A percentile compares a stretch with the other conserved stretches of the same genome.
These are phyloP conservation scores for Acer negundo DNA, from an alignment of 345 rosid species.

Conservation along the genomic window DNA sequence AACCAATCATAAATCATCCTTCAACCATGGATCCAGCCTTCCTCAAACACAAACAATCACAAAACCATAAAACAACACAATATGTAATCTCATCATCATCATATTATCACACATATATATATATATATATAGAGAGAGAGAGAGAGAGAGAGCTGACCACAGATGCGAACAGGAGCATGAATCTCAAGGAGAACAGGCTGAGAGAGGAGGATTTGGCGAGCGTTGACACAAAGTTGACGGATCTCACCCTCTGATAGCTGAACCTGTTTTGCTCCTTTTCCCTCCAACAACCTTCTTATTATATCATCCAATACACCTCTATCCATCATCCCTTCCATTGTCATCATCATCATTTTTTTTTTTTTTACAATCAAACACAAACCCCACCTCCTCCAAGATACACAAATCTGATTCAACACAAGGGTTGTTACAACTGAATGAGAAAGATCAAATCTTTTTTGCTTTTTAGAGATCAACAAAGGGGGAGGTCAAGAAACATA, in stretches of 20 bases:
- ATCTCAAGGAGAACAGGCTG: conserved; percentile 84
- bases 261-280: conserved; percentile 91
- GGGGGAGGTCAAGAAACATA: not conserved
- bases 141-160: conserved; percentile 59
- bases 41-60: not conserved
- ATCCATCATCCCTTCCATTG: conserved; percentile 78
- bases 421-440: conserved; percentile 20
- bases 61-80: not conserved
- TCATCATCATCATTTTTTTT: conserved; percentile 58
- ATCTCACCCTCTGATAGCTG: conserved; percentile 97
- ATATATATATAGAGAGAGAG: not conserved
- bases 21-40: not conserved
- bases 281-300: conserved; percentile 84
- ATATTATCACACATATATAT: too few species aligned
- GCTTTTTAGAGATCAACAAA: not conserved
- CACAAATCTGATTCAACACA: not conserved
- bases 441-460: conserved; percentile 13
- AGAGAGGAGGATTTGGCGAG: conserved; percentile 89
- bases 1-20: not conserved
- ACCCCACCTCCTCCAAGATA: conserved; percentile 1
- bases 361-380: too few species aligned
- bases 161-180: conserved; percentile 83
- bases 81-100: not conserved
- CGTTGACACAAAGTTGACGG: conserved; percentile 95
- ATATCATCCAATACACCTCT: conserved; percentile 86